Evolutionary conservation across 805 yeast species (phyloP), one percentile per base, ranked within the genome.

Genomic region (Candida khao-thaluensis): DNA sequence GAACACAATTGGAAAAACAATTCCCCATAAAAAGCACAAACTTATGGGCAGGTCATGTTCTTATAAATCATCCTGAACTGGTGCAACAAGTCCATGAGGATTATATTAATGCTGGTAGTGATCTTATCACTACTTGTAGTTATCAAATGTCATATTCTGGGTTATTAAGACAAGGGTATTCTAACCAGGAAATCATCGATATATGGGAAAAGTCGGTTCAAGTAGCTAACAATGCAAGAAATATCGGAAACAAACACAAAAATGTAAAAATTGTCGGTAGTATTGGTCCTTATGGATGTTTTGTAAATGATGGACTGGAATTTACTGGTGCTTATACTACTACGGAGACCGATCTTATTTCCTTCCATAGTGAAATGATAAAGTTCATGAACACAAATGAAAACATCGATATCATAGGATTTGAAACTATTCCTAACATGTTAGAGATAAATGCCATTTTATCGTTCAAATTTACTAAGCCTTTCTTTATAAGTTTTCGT

Each of bases 201-300:
- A 32, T 59, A 23, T 64, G 65, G 62, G 36, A 41, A 11, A 40
- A 35, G 25, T 47, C 67, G 8, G 48, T 61, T 7, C 43, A 45
- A 17, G 57, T 54, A 14, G 59, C 60, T n/a, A 50, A 28, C 12
- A 17, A 17, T 15, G 36, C 25, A n/a, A n/a, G n/a, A n/a, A 5
- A 17, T 20, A 20, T 8, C 6, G 8, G 22, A 20, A 20, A 20
- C 22, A 7, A 8, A 4, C 25, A 35, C 37, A 21, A 23, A 27
- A 30, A 12, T 8, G 34, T 32, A 2, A 3, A 17, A 12, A 67
- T 81, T 4, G 77, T 76, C 1, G 95, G 85, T 0, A 76, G 85
- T 6, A 59, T 85, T 25, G 95, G 95, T 0, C 87, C 95, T 0
- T 86, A 77, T 54, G 95, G 90, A 1, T 85, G 90, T 0, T 78